Base-by-base conservation (phyloP, 371 early-diverging fungal genomes). In the Mucor mucedo region DNA sequence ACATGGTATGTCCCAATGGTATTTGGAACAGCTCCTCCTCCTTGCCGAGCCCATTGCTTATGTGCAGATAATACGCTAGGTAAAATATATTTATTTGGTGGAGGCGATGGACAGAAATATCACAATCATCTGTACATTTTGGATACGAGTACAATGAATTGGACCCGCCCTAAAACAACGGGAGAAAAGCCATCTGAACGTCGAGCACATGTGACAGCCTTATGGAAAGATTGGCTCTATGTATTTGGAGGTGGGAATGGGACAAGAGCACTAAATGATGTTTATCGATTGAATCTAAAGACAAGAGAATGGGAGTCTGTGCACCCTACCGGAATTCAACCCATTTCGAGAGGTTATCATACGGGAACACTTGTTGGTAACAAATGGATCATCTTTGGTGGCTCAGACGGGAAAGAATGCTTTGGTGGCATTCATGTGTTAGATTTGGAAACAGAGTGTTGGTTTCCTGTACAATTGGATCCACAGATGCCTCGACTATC, bases 191-290 rank as follows among this genome's bases (percentile, higher is more conserved):
- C 65, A 8, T 32, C 62, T 2, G 58, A 65, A 49, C 44, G 69
- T 52, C 52, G 69, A 65, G 69, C 69, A 2, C 69, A 69, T 52
- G 30, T 48, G 6, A 45, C 62, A 5, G 33, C 89, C 53, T 77
- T 88, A 42, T 92, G 92, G 78, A 79, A 87, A 45, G 78, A 85
- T 33, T 63, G 69, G 4, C 65, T 94, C 27, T 95, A 93, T 70
- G 67, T 95, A 13, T 93, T 93, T 80, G 94, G 93, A 21, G 95
- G 95, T 13, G 96, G 96, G 9, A 93, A 95, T 71, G 95, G 95
- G 2, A 77, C 81, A 11, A 80, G 78, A 9, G 93, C 94, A 4
- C 69, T 94, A 5, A 66, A 70, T 35, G 71, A 70, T 52, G 55
- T 72, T 3, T 67, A 70, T 55, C 90, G 94, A 1, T 72, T 95